A percentile compares a stretch with the other conserved stretches of the same genome.
Evolutionary conservation across 139 green algal species (phyloP).

Genomic region (Haematococcus lacustris): DNA sequence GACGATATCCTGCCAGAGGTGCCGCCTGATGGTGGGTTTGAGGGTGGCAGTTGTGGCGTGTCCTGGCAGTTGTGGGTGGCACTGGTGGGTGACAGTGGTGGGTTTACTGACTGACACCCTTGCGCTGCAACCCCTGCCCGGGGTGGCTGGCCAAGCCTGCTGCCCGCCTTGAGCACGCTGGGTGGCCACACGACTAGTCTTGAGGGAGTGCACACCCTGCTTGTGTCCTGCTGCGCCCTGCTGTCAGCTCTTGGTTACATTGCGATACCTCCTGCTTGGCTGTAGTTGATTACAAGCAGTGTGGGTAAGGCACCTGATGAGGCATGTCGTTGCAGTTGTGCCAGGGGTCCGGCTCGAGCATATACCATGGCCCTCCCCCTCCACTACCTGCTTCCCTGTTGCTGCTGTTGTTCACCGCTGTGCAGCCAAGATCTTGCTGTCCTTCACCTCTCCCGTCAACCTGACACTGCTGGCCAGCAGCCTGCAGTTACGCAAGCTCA

Average conservation of each 20-base stretch:
- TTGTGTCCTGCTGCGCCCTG: no score
- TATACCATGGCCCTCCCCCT: not conserved
- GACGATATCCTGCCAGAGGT: constrained; percentile 41
- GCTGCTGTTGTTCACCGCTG: not conserved
- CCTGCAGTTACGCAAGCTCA: constrained; percentile 16
- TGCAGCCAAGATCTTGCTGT: constrained; percentile 26
- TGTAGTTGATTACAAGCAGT: not conserved
- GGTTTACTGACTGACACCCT: no score
- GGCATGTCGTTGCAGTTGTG: not conserved
- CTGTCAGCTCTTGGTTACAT: no score
- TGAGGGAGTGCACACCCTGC: no score
- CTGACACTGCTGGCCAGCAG: constrained; percentile 12
- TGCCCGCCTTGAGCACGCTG: not conserved
- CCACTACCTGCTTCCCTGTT: not conserved
- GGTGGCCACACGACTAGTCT: not conserved
- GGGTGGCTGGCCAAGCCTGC: not conserved
- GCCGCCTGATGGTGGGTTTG: constrained; percentile 37
- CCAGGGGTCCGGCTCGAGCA: not conserved
- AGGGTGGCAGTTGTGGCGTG: not conserved
- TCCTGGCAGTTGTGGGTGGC: no score
- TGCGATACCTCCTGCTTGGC: not conserved
- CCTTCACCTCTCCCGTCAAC: constrained; percentile 38
- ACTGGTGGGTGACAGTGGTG: no score
- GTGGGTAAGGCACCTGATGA: not conserved
- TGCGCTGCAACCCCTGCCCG: not conserved